These are phyloP conservation scores for Didymella keratinophila DNA, from an alignment of 2,329 filamentous ascomycete genomes.

Conservation along the genomic window DNA sequence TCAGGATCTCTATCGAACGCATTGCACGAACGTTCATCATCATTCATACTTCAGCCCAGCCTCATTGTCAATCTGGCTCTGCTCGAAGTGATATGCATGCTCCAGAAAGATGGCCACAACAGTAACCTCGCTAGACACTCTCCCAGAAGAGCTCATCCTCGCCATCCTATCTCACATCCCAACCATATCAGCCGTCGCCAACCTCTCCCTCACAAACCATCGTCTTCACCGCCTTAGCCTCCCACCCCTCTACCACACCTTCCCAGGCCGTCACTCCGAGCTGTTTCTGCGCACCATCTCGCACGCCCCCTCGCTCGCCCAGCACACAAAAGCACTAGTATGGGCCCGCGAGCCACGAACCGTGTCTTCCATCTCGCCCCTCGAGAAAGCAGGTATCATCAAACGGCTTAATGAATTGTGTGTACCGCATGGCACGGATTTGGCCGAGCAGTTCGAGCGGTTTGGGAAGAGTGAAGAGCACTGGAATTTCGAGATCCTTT, in stretches of 20 bases:
- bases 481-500: slow-evolving; percentile 14
- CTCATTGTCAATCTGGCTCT: neutral
- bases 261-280: slow-evolving; percentile 8
- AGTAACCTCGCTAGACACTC: neutral
- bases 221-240: slow-evolving; percentile 16
- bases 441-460: slow-evolving; percentile 4
- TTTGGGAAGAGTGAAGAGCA: slow-evolving; percentile 7
- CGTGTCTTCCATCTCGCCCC: neutral
- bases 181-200: neutral
- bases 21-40: too few species aligned
- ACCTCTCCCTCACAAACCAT: slow-evolving; percentile 1
- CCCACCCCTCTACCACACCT: slow-evolving; percentile 8
- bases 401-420: neutral
- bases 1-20: too few species aligned
- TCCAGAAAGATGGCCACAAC: neutral
- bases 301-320: neutral
- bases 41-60: too few species aligned
- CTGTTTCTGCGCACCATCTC: slow-evolving; percentile 17
- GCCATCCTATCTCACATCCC: neutral
- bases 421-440: slow-evolving; percentile 13
- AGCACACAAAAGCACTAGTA: neutral
- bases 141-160: slow-evolving; percentile 17
- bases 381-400: slow-evolving; percentile 11
- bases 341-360: slow-evolving; percentile 12
- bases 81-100: neutral